phyloP scores from a whole-genome alignment of 805 yeast species.

The Saccharomycopsis javanensis region DNA sequence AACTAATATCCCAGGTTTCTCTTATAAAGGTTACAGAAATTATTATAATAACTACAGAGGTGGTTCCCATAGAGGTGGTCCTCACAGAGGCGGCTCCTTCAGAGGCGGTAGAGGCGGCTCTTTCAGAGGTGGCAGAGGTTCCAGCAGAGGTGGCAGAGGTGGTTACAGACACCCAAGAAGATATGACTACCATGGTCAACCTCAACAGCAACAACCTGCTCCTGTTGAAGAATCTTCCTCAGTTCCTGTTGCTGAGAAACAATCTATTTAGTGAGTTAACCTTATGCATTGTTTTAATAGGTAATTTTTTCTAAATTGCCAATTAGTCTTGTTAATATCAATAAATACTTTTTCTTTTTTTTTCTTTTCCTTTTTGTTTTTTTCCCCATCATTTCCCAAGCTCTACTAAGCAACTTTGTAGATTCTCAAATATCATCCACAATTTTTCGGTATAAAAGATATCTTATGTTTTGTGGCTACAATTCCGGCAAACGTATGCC shows the following conservation, averaged over 20 bases:
- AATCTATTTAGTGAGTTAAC: background rate
- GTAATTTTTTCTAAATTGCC: background rate
- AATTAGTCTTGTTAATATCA: conserved; percentile 1
- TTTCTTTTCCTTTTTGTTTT: no score
- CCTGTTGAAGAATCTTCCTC: conserved; percentile 8
- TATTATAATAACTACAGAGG: conserved; percentile 21
- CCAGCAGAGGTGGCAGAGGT: conserved; percentile 18
- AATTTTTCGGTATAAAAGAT: no score
- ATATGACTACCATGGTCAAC: conserved; percentile 8
- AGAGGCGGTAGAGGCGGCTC: conserved; percentile 17
- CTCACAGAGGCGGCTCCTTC: conserved; percentile 17
- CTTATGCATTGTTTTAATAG: background rate
- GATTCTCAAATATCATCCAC: background rate
- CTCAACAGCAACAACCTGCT: background rate
- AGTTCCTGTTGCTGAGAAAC: background rate
- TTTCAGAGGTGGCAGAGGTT: conserved; percentile 20
- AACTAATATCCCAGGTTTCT: conserved; percentile 44
- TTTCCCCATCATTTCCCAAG: no score
- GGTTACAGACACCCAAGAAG: conserved; percentile 16
- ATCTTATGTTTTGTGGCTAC: no score
- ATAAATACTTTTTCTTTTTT: background rate
- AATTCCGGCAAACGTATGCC: no score
- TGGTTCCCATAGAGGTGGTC: conserved; percentile 20
- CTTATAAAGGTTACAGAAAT: conserved; percentile 23
- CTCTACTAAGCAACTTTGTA: no score